phyloP scores from a whole-genome alignment of 139 green algal genomes.

The Coelastrella sp. region DNA sequence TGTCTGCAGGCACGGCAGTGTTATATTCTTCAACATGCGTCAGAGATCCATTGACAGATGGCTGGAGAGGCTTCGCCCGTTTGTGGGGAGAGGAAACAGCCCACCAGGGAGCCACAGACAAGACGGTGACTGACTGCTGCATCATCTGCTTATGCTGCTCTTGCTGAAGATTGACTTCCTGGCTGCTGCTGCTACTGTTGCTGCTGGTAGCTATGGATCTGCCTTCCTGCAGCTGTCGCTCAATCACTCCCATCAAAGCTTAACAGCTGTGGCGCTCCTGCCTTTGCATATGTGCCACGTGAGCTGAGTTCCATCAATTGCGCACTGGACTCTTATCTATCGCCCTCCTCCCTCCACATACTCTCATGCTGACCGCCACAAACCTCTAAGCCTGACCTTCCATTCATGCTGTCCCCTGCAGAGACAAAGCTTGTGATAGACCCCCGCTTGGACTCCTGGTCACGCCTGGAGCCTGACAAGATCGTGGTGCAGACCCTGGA shows the following conservation, averaged over 20 bases:
- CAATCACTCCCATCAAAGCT: not conserved
- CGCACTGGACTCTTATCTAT: not conserved
- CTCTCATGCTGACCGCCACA: not conserved
- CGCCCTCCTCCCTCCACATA: not conserved
- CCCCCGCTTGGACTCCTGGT: constrained; percentile 22
- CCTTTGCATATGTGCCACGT: not conserved
- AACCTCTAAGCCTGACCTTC: not conserved
- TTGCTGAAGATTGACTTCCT: too few relatives aligned
- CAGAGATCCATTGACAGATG: not conserved
- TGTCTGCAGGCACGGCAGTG: constrained; percentile 26
- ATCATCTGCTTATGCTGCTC: too few relatives aligned
- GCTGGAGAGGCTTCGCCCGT: not conserved
- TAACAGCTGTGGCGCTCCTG: not conserved
- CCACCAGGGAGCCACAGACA: not conserved
- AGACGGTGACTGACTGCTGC: not conserved
- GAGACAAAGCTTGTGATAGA: constrained; percentile 40
- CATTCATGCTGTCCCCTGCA: not conserved
- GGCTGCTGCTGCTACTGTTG: too few relatives aligned
- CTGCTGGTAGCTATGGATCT: not conserved
- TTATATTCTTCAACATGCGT: constrained; percentile 40
- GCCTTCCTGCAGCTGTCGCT: too few relatives aligned
- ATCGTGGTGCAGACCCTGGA: constrained; percentile 50
- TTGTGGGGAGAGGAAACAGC: not conserved
- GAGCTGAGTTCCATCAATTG: too few relatives aligned
- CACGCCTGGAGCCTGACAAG: constrained; percentile 45